Evolutionary conservation across 768 basidiomycete genomes (phyloP).

Genomic region (Pulveroboletus sp.): DNA sequence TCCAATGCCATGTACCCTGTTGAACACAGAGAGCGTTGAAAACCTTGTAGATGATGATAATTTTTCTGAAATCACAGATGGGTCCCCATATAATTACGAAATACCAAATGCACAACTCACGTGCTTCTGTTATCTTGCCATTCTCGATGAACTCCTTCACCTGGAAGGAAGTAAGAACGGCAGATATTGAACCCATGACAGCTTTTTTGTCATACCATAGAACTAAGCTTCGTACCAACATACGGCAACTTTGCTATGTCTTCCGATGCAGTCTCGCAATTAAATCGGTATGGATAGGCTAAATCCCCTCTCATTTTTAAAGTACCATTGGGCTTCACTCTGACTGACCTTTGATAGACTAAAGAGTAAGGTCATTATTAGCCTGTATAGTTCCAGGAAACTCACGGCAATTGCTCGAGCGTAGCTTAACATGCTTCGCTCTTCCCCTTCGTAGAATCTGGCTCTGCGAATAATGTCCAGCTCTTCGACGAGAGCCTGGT

Average conservation of each 20-base stretch:
- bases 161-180: constrained; percentile 39
- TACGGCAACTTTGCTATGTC: constrained; percentile 46
- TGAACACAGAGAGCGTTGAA: constrained; percentile 53
- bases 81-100: background rate
- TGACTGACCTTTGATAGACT: constrained; percentile 49
- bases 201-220: constrained; percentile 42
- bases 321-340: background rate
- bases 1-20: constrained; percentile 72
- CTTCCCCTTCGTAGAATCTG: constrained; percentile 65
- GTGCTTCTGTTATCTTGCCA: constrained; percentile 58
- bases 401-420: constrained; percentile 68
- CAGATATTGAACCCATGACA: too few relatives aligned
- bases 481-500: constrained; percentile 60
- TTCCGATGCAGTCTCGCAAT: constrained; percentile 31
- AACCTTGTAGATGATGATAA: constrained; percentile 52
- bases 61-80: constrained; percentile 37
- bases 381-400: constrained; percentile 2
- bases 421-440: constrained; percentile 68
- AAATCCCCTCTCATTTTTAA: background rate
- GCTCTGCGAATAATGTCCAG: constrained; percentile 55
- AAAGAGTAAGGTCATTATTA: constrained; percentile 1
- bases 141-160: constrained; percentile 58
- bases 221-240: constrained; percentile 48
- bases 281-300: constrained; percentile 52
- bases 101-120: constrained; percentile 28